Evolutionary conservation across 2,329 filamentous ascomycete genomes (phyloP).

Genomic region (Trichoderma guizhouense): DNA sequence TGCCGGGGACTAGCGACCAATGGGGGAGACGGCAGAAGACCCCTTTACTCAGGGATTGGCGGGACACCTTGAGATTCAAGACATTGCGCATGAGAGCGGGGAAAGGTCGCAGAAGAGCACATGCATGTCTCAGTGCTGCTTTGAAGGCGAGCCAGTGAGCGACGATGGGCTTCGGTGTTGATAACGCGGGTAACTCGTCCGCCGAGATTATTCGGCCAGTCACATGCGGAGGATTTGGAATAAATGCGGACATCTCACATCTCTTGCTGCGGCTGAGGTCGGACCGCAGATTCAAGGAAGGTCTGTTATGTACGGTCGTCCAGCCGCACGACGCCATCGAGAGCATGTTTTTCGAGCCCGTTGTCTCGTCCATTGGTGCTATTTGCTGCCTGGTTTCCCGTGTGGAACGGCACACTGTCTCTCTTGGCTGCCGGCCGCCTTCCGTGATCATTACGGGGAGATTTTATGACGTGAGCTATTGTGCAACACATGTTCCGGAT

Average conservation of each 20-base stretch:
- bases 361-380: background rate
- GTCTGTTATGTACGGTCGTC: background rate
- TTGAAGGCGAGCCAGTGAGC: background rate
- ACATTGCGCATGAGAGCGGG: conserved; percentile 2
- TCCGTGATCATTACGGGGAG: background rate
- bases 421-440: background rate
- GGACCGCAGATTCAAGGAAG: background rate
- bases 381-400: background rate
- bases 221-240: background rate
- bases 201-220: conserved; percentile 8
- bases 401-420: background rate
- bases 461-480: background rate
- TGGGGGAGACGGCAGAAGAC: background rate
- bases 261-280: conserved; percentile 8
- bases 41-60: conserved; percentile 9
- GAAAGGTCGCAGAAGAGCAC: background rate
- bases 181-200: background rate
- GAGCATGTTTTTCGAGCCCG: background rate
- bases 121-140: conserved; percentile 17
- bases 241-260: background rate
- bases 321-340: background rate
- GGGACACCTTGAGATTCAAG: conserved; percentile 7
- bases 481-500: background rate
- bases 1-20: conserved; percentile 16
- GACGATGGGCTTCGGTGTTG: background rate